Percentiles rank a stretch among this genome's conserved stretches.
Evolutionary conservation across 176 grass and related monocot species (phyloP).

Genomic region (Eleusine indica): DNA sequence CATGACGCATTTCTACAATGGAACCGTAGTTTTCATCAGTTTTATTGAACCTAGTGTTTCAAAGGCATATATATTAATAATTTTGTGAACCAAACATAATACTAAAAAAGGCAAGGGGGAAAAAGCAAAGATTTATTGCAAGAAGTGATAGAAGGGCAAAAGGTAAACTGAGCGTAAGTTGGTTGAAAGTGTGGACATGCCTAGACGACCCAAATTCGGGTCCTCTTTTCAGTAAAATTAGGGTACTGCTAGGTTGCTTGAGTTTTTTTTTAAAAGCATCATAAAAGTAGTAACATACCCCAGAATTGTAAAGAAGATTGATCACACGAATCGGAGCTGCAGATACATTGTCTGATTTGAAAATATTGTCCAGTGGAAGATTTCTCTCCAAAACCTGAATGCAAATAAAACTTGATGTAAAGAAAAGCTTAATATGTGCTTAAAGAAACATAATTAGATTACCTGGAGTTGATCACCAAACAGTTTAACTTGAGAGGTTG

Average conservation of each 20-base stretch:
- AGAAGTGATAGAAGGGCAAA: too few species aligned
- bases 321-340: slow-evolving; percentile 96
- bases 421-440: slow-evolving; percentile 5
- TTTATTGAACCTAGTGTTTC: too few species aligned
- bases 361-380: slow-evolving; percentile 86
- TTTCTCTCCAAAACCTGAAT: slow-evolving; percentile 85
- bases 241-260: neutral
- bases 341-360: slow-evolving; percentile 84
- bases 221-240: neutral
- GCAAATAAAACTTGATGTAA: slow-evolving; percentile 32
- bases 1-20: too few species aligned
- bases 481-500: slow-evolving; percentile 97
- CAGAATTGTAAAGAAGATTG: slow-evolving; percentile 91
- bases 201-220: neutral
- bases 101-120: too few species aligned
- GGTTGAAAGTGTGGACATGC: neutral
- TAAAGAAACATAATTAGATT: slow-evolving; percentile 31
- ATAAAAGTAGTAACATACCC: slow-evolving; percentile 53
- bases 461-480: slow-evolving; percentile 65
- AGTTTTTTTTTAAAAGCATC: neutral
- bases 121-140: too few species aligned
- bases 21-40: too few species aligned
- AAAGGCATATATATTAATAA: too few species aligned
- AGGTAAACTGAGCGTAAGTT: neutral
- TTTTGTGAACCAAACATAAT: too few species aligned